Evolutionary conservation across 768 basidiomycete species (phyloP).

Genomic region (Termitomyces sp.): DNA sequence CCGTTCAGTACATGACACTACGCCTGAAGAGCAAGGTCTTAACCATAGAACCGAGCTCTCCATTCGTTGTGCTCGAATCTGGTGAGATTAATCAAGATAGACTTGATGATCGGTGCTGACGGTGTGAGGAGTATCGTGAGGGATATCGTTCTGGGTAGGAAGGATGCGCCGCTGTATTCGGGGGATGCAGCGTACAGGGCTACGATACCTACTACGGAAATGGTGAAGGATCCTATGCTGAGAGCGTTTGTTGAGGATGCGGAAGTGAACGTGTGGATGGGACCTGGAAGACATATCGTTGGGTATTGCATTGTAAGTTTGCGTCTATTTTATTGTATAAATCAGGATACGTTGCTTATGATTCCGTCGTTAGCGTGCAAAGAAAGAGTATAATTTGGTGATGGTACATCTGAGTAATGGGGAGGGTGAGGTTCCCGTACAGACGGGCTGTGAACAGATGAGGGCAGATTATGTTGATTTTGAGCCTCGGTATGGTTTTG

Average conservation of each 20-base stretch:
- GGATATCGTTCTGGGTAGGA: slow-evolving; percentile 42
- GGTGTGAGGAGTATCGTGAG: slow-evolving; percentile 46
- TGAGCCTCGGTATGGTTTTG: slow-evolving; percentile 36
- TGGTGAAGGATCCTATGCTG: slow-evolving; percentile 49
- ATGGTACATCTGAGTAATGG: slow-evolving; percentile 34
- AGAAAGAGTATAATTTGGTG: slow-evolving; percentile 41
- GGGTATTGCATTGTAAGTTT: slow-evolving; percentile 31
- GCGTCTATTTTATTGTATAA: too few relatives aligned
- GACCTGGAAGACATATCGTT: slow-evolving; percentile 34
- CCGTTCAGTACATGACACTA: slow-evolving; percentile 30
- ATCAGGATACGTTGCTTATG: not conserved
- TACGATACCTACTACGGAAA: slow-evolving; percentile 35
- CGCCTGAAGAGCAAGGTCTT: slow-evolving; percentile 21
- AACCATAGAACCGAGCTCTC: slow-evolving; percentile 1
- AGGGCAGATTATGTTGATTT: slow-evolving; percentile 39
- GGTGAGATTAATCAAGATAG: slow-evolving; percentile 37
- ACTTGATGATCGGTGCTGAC: slow-evolving; percentile 45
- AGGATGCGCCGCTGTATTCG: slow-evolving; percentile 42
- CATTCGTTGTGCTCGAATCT: slow-evolving; percentile 30
- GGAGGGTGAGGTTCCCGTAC: slow-evolving; percentile 36
- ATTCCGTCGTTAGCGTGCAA: slow-evolving; percentile 22
- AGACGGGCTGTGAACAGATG: slow-evolving; percentile 41
- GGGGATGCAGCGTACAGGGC: slow-evolving; percentile 64
- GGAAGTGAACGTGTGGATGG: slow-evolving; percentile 59
- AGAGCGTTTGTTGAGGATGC: slow-evolving; percentile 41